phyloP scores from a whole-genome alignment of 352 stramenopile genomes.

The Pythium dissotocum region DNA sequence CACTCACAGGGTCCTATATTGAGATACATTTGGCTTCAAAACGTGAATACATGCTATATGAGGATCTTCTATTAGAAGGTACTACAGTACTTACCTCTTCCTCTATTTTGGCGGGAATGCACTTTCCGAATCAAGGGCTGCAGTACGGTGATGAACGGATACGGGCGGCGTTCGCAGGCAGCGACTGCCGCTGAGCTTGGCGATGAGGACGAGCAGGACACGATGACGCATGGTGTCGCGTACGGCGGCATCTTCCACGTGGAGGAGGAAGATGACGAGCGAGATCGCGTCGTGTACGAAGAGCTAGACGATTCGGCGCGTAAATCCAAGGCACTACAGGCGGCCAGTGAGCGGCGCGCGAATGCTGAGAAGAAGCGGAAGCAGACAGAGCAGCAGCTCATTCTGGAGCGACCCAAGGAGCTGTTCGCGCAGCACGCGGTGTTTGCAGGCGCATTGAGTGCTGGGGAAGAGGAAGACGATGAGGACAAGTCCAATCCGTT shows the following conservation, averaged over 20 bases:
- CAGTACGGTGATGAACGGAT: not conserved
- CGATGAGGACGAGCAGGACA: constrained; percentile 1
- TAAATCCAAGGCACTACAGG: constrained; percentile 21
- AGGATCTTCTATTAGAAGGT: not conserved
- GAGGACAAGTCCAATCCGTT: constrained; percentile 53
- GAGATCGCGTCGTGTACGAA: constrained; percentile 60
- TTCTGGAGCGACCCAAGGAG: constrained; percentile 37
- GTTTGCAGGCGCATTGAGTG: constrained; percentile 7
- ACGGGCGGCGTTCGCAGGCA: not conserved
- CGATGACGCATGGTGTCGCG: not conserved
- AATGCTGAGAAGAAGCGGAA: not conserved
- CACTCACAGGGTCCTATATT: not conserved
- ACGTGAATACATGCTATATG: not conserved
- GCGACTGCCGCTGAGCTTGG: not conserved
- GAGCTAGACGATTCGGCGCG: constrained; percentile 46
- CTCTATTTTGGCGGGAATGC: constrained; percentile 3
- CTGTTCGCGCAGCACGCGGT: constrained; percentile 45
- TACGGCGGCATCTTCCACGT: constrained; percentile 3
- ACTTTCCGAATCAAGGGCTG: not conserved
- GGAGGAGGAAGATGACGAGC: constrained; percentile 30
- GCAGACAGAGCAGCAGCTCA: constrained; percentile 2
- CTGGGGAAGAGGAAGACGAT: constrained; percentile 33
- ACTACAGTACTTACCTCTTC: not conserved
- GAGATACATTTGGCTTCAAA: not conserved
- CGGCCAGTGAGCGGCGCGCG: constrained; percentile 25